phyloP scores from a whole-genome alignment of 116 monocot genomes.

The Trichopus zeylanicus region DNA sequence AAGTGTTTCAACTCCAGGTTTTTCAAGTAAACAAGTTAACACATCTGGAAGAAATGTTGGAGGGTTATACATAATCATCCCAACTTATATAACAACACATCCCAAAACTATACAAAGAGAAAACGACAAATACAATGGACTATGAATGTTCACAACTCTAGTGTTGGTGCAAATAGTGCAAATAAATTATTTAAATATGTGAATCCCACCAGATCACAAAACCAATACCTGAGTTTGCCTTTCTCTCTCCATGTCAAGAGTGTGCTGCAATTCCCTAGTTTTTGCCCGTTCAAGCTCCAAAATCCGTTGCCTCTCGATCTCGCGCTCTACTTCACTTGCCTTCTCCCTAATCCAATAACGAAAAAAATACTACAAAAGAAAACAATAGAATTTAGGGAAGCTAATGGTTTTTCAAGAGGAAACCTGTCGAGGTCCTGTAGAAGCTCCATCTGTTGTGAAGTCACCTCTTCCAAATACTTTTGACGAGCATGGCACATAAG shows the following conservation, averaged over 20 bases:
- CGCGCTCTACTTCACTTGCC: conserved; percentile 54
- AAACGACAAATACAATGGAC: no score
- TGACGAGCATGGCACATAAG: conserved; percentile 48
- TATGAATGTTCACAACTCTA: no score
- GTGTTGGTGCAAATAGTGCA: background rate
- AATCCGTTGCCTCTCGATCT: conserved; percentile 63
- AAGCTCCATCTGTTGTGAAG: conserved; percentile 72
- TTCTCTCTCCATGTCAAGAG: conserved; percentile 90
- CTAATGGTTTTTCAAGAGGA: background rate
- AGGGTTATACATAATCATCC: no score
- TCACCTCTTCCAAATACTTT: conserved; percentile 68
- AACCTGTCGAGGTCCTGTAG: conserved; percentile 90
- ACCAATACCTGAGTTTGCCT: conserved; percentile 66
- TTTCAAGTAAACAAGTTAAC: no score
- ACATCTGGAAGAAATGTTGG: no score
- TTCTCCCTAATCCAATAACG: conserved; percentile 47
- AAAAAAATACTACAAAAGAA: background rate
- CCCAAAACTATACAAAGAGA: no score
- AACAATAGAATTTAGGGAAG: background rate
- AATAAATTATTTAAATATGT: background rate
- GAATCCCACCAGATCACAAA: no score
- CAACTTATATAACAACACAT: no score
- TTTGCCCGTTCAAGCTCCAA: conserved; percentile 81
- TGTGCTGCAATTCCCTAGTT: conserved; percentile 75
- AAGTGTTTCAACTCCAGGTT: no score